Evolutionary conservation across 208 protist species (phyloP).

Genomic region (Endotrypanum monterogeii): DNA sequence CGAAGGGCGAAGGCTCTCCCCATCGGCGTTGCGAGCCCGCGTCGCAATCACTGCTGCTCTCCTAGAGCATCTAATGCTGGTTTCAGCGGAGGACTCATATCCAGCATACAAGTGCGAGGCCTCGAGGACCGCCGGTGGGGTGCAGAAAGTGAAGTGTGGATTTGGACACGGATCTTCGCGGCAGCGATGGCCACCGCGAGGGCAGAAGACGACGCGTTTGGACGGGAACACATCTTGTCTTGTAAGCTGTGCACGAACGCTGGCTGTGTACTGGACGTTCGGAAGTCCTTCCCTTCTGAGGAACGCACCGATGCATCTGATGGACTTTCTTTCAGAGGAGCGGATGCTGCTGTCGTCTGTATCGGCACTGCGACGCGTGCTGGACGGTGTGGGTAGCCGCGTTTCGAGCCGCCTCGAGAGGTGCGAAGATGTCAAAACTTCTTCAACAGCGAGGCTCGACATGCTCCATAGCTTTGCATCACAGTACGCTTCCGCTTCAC

Average conservation of each 20-base stretch:
- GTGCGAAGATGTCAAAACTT: background rate
- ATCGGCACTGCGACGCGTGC: background rate
- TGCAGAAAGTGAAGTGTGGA: background rate
- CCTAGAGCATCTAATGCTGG: conserved; percentile 22
- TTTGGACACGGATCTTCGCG: background rate
- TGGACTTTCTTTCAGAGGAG: conserved; percentile 19
- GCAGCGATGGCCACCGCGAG: background rate
- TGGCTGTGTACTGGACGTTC: conserved; percentile 33
- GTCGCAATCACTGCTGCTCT: conserved; percentile 23
- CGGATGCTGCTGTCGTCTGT: conserved; percentile 11
- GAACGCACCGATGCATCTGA: background rate
- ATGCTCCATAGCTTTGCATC: background rate
- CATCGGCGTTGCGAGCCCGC: conserved; percentile 21
- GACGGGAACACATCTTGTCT: background rate
- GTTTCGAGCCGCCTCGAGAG: background rate
- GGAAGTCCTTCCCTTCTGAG: background rate
- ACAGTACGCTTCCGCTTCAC: conserved; percentile 10
- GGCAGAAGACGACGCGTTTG: background rate
- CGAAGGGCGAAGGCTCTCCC: background rate
- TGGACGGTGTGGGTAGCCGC: background rate
- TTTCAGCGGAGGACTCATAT: background rate
- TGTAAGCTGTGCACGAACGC: conserved; percentile 12
- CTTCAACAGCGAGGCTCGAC: background rate
- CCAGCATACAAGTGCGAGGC: background rate
- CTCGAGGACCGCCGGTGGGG: background rate